phyloP scores from a whole-genome alignment of 179 eudicot genomes.

The Drosera spatulata region DNA sequence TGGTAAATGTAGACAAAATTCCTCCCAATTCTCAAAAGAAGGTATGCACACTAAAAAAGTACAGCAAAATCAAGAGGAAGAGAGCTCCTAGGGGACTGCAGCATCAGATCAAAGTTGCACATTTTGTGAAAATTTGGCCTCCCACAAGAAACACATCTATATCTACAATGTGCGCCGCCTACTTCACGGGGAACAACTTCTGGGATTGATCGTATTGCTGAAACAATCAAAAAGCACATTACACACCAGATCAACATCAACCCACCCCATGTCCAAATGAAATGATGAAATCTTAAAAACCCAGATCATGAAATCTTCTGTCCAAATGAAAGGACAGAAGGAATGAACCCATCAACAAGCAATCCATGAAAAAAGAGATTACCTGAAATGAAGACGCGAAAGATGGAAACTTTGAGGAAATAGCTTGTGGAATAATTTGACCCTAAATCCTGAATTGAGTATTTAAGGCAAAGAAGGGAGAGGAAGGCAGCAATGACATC shows the following conservation, averaged over 20 bases:
- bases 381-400: constrained; percentile 26
- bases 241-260: constrained; percentile 13
- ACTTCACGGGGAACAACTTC: constrained; percentile 20
- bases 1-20: neutral
- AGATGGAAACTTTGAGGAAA: neutral
- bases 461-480: neutral
- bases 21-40: constrained; percentile 9
- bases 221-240: constrained; percentile 13
- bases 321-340: no score
- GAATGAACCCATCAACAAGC: constrained; percentile 55
- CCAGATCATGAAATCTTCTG: constrained; percentile 10
- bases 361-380: constrained; percentile 22
- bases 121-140: constrained; percentile 9
- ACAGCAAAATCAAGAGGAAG: constrained; percentile 11
- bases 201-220: constrained; percentile 14
- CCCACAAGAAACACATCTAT: constrained; percentile 1
- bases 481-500: neutral
- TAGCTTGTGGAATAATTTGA: constrained; percentile 1
- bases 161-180: constrained; percentile 15
- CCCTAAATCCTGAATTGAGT: neutral
- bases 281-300: constrained; percentile 4
- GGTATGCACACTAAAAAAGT: constrained; percentile 18
- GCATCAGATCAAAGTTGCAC: constrained; percentile 29
- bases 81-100: constrained; percentile 24
- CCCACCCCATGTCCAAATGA: neutral